A percentile compares a stretch with the other conserved stretches of the same genome.
These are phyloP conservation scores for Colletotrichum navitas DNA, from an alignment of 2,329 filamentous ascomycete species.

Conservation along the genomic window DNA sequence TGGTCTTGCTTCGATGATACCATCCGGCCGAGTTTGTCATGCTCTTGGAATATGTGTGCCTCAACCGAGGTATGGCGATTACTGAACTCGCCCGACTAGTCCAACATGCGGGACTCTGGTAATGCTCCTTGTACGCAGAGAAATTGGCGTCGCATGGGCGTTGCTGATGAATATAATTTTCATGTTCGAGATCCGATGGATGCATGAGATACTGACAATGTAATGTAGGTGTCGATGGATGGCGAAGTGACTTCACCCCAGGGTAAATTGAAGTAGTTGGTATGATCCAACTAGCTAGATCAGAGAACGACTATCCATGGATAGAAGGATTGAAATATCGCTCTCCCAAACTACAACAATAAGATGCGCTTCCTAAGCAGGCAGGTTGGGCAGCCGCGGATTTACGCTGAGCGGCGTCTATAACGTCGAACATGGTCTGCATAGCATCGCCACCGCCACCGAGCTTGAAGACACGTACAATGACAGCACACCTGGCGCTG, in stretches of 20 bases:
- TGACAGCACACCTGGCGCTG: no score
- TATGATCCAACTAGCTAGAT: no score
- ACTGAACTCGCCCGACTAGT: neutral
- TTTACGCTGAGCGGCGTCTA: neutral
- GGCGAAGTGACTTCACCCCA: neutral
- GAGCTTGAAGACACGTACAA: no score
- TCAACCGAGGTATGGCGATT: neutral
- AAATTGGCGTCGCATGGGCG: neutral
- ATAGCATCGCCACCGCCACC: neutral
- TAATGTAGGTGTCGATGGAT: neutral
- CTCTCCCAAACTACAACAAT: neutral
- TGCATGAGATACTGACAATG: neutral
- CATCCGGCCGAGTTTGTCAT: neutral
- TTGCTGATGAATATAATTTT: neutral
- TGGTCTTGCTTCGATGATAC: no score
- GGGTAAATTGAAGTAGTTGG: neutral
- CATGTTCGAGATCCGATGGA: neutral
- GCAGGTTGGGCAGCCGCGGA: neutral
- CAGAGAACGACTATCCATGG: neutral
- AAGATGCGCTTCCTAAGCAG: neutral
- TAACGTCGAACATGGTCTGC: neutral
- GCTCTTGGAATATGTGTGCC: no score
- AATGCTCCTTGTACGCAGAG: neutral
- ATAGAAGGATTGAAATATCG: neutral
- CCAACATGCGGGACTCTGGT: neutral